Evolutionary conservation across 2,329 filamentous ascomycete species (phyloP).

Genomic region (Neopestalotiopsis sp.): DNA sequence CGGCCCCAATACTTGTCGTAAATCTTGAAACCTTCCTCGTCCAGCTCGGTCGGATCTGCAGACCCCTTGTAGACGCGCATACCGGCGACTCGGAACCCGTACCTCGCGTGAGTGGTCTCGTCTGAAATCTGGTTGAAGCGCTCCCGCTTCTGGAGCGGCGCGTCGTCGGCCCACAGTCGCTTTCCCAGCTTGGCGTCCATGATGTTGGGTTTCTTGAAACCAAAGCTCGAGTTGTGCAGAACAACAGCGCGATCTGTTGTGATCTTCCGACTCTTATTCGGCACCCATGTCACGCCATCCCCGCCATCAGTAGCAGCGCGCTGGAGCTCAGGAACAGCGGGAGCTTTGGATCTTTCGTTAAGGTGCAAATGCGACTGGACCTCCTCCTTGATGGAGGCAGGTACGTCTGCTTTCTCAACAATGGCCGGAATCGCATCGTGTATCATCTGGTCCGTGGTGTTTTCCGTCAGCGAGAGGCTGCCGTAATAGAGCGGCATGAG

Average conservation of each 20-base stretch:
- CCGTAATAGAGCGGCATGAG: conserved; percentile 89
- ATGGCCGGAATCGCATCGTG: conserved; percentile 55
- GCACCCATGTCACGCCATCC: conserved; percentile 48
- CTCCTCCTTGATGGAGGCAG: conserved; percentile 48
- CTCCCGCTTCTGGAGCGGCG: conserved; percentile 61
- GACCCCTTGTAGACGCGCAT: conserved; percentile 69
- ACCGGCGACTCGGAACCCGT: conserved; percentile 69
- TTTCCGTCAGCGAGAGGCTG: conserved; percentile 71
- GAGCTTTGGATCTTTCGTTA: conserved; percentile 22
- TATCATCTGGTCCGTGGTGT: conserved; percentile 51
- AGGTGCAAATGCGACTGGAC: conserved; percentile 44
- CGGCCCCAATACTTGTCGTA: conserved; percentile 71
- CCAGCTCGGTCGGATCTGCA: conserved; percentile 54
- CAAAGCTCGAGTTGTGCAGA: conserved; percentile 81
- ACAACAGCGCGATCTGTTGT: conserved; percentile 82
- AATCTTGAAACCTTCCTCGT: conserved; percentile 61
- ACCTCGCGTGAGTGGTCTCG: conserved; percentile 64
- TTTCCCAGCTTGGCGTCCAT: conserved; percentile 91
- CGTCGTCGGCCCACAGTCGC: conserved; percentile 82
- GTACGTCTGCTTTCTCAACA: conserved; percentile 41
- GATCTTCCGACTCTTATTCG: conserved; percentile 64
- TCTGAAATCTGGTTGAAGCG: conserved; percentile 65
- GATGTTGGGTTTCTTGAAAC: conserved; percentile 86
- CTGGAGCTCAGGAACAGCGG: conserved; percentile 25
- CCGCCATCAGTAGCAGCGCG: conserved; percentile 33